These are phyloP conservation scores for Picochlorum costavermella DNA, from an alignment of 139 green algal genomes.

Conservation along the genomic window DNA sequence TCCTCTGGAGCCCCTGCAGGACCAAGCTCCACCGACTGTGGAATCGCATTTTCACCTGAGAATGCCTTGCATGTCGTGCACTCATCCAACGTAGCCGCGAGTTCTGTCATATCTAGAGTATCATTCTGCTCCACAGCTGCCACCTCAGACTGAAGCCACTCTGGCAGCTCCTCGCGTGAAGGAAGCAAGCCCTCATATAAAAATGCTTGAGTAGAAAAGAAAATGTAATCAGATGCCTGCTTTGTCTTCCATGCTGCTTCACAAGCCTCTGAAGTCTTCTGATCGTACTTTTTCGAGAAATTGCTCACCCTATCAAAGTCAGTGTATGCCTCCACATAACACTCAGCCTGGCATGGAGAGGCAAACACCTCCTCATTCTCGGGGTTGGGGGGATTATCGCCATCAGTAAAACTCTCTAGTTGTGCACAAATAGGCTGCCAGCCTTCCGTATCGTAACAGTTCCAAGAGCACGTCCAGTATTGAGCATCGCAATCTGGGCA, in stretches of 20 bases:
- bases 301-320: background rate
- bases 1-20: background rate
- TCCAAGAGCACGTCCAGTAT: slow-evolving; percentile 8
- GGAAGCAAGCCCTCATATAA: background rate
- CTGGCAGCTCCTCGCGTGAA: background rate
- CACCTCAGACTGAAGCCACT: slow-evolving; percentile 2
- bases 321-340: slow-evolving; percentile 5
- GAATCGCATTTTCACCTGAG: background rate
- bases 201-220: background rate
- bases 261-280: background rate
- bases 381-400: background rate
- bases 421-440: slow-evolving; percentile 8
- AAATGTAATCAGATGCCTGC: slow-evolving; percentile 7
- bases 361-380: background rate
- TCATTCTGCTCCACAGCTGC: background rate
- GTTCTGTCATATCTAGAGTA: background rate
- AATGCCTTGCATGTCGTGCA: slow-evolving; percentile 7
- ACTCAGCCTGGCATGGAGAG: slow-evolving; percentile 1
- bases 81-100: background rate
- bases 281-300: slow-evolving; percentile 5
- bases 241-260: slow-evolving; percentile 4
- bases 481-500: slow-evolving; percentile 12
- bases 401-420: slow-evolving; percentile 1
- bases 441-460: slow-evolving; percentile 4
- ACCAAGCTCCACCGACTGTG: background rate